A percentile compares a stretch with the other conserved stretches of the same genome.
Conservation (phyloP, 1,284 basidiomycete species). For the Cryptococcus sp. region DNA sequence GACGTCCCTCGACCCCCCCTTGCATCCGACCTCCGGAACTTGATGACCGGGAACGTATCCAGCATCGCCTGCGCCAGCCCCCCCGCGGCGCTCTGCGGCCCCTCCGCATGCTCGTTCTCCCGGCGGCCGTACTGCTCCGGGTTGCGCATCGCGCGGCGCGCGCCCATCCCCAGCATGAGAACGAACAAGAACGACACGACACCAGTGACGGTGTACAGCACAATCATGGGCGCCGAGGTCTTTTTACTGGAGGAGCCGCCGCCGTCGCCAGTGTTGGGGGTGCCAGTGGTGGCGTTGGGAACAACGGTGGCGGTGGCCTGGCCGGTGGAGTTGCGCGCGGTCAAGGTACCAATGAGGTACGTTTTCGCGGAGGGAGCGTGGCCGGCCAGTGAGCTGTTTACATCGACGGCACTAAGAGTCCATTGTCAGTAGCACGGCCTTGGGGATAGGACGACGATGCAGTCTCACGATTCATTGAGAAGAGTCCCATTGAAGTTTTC, state of each 20-base stretch:
- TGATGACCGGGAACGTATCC: slow-evolving; percentile 89
- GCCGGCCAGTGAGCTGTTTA: slow-evolving; percentile 56
- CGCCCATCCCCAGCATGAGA: slow-evolving; percentile 74
- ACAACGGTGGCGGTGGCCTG: slow-evolving; percentile 32
- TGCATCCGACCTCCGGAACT: slow-evolving; percentile 58
- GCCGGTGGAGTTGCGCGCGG: slow-evolving; percentile 62
- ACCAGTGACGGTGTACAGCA: slow-evolving; percentile 80
- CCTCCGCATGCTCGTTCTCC: slow-evolving; percentile 49
- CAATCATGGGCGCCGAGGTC: slow-evolving; percentile 56
- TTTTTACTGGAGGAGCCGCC: slow-evolving; percentile 16
- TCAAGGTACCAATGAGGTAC: slow-evolving; percentile 66
- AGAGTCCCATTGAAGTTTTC: slow-evolving; percentile 55
- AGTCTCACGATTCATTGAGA: slow-evolving; percentile 34
- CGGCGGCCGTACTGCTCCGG: slow-evolving; percentile 88
- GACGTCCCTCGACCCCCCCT: background rate
- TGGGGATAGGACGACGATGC: slow-evolving; percentile 49
- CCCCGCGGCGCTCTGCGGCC: slow-evolving; percentile 65
- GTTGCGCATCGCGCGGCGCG: slow-evolving; percentile 73
- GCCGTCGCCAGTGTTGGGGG: slow-evolving; percentile 7
- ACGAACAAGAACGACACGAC: slow-evolving; percentile 77
- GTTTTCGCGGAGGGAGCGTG: slow-evolving; percentile 51
- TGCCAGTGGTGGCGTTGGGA: slow-evolving; percentile 15
- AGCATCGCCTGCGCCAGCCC: slow-evolving; percentile 84
- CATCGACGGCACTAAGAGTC: slow-evolving; percentile 31
- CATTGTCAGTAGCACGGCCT: slow-evolving; percentile 22